Percentiles rank a stretch among this genome's conserved stretches.
phyloP scores from a whole-genome alignment of 495 filamentous ascomycete genomes.

The Alectoria sarmentosa region DNA sequence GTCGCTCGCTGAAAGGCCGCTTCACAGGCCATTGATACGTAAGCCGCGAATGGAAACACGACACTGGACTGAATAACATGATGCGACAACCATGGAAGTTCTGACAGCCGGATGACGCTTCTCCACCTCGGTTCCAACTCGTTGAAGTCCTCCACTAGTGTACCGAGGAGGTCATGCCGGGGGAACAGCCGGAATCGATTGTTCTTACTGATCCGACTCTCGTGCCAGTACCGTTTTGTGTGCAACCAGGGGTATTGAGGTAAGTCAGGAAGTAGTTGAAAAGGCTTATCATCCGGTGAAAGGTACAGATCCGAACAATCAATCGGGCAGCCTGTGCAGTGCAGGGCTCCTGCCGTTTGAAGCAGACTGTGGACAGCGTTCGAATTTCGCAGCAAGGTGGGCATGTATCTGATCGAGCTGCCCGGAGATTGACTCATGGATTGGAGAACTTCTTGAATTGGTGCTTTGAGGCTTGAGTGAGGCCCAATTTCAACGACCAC shows the following conservation, averaged over 20 bases:
- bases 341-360: not conserved
- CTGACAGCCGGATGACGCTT: not conserved
- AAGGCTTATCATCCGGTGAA: not conserved
- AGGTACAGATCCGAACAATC: not conserved
- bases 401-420: slow-evolving; percentile 28
- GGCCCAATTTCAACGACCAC: slow-evolving; percentile 57
- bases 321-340: not conserved
- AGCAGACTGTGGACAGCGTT: not conserved
- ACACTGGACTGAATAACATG: not conserved
- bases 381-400: not conserved
- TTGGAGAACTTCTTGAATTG: slow-evolving; percentile 39
- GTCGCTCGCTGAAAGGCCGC: not conserved
- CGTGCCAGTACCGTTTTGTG: not conserved
- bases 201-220: not conserved
- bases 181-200: not conserved
- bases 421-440: slow-evolving; percentile 31
- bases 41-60: not conserved
- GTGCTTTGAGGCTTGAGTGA: slow-evolving; percentile 52
- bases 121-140: not conserved
- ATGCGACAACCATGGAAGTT: not conserved
- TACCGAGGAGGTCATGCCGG: not conserved
- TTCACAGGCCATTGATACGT: not conserved
- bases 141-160: not conserved
- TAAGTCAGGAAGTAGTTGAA: not conserved
- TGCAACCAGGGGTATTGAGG: not conserved